Conservation (phyloP, 176 grass and related monocot species). For the Oryza meridionalis region DNA sequence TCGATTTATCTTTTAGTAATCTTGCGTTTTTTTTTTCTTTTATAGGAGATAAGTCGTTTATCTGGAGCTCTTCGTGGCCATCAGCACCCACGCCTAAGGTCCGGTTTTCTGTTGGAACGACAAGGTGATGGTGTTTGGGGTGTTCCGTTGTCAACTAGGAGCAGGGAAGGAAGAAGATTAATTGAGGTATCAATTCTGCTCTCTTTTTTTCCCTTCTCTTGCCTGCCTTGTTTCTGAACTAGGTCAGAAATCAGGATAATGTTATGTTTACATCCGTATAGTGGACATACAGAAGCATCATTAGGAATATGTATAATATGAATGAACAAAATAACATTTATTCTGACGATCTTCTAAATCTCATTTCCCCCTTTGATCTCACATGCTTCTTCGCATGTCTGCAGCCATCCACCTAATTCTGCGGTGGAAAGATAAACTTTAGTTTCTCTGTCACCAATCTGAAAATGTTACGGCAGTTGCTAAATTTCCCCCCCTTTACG, state of each 20-base stretch:
- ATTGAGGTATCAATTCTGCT: slow-evolving; percentile 49
- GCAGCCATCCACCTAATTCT: not conserved
- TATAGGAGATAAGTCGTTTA: slow-evolving; percentile 51
- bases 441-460: not conserved
- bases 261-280: not conserved
- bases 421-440: not conserved
- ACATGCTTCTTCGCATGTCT: not conserved
- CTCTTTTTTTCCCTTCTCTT: not conserved
- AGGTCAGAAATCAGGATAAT: not conserved
- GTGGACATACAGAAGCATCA: not conserved
- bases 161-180: slow-evolving; percentile 69
- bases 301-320: not conserved
- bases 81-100: slow-evolving; percentile 53
- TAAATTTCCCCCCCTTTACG: too few species aligned
- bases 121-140: slow-evolving; percentile 62
- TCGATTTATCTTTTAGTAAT: slow-evolving; percentile 5
- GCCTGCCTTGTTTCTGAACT: not conserved
- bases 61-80: slow-evolving; percentile 55
- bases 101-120: slow-evolving; percentile 55
- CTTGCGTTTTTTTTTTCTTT: slow-evolving; percentile 4
- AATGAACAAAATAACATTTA: not conserved
- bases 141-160: slow-evolving; percentile 57
- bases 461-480: not conserved
- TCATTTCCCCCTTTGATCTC: not conserved
- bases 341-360: not conserved